These are phyloP conservation scores for Corinectria fuckeliana DNA, from an alignment of 2,329 filamentous ascomycete genomes.

Conservation along the genomic window DNA sequence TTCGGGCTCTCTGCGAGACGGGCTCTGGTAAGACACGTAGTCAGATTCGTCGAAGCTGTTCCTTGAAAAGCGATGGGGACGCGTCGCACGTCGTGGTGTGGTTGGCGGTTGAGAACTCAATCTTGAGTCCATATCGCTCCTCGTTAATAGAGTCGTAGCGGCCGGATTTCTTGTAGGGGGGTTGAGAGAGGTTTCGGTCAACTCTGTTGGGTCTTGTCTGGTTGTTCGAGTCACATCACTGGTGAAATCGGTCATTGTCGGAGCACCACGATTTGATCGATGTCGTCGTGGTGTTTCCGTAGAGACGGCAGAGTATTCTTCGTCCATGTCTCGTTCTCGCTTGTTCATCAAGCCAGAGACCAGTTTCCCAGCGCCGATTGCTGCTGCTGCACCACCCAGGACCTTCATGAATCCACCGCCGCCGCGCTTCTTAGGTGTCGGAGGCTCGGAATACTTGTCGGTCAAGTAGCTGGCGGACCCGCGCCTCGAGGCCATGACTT, in stretches of 20 bases:
- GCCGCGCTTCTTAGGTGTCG: conserved; percentile 44
- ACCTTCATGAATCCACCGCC: conserved; percentile 66
- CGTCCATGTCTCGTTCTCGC: conserved; percentile 57
- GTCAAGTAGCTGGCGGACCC: conserved; percentile 66
- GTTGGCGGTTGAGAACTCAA: conserved; percentile 49
- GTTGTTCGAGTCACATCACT: conserved; percentile 53
- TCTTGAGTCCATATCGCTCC: conserved; percentile 52
- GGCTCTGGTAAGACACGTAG: conserved; percentile 67
- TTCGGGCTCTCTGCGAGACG: conserved; percentile 62
- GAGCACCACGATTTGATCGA: conserved; percentile 47
- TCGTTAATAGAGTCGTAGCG: conserved; percentile 51
- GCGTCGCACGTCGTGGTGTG: conserved; percentile 56
- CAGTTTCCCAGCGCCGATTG: conserved; percentile 67
- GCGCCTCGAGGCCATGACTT: conserved; percentile 59
- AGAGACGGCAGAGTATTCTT: conserved; percentile 68
- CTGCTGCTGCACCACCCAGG: conserved; percentile 65
- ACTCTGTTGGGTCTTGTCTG: conserved; percentile 35
- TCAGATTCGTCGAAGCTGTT: conserved; percentile 60
- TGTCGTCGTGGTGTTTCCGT: conserved; percentile 65
- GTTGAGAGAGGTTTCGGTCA: conserved; percentile 50
- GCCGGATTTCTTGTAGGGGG: conserved; percentile 54
- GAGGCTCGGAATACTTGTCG: conserved; percentile 68
- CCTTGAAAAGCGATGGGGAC: conserved; percentile 51
- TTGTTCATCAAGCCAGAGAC: conserved; percentile 65
- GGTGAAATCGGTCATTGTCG: conserved; percentile 56